Evolutionary conservation across 2,329 filamentous ascomycete genomes (phyloP).

Genomic region (Fusarium acutatum): DNA sequence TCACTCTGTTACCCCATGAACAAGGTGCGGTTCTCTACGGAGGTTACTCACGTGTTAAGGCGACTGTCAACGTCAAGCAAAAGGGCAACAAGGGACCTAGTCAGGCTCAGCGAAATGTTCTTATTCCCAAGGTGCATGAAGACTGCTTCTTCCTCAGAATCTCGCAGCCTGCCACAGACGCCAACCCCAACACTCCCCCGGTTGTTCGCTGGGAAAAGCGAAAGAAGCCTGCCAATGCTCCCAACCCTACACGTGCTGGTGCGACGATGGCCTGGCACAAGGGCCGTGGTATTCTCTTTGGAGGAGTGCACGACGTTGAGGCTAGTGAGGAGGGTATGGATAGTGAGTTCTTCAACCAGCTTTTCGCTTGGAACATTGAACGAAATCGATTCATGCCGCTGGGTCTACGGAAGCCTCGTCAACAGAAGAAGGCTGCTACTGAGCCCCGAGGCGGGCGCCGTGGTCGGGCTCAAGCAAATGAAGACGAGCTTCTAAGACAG

Average conservation of each 20-base stretch:
- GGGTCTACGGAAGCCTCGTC: constrained; percentile 75
- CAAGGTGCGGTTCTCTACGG: constrained; percentile 89
- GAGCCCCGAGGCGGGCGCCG: constrained; percentile 66
- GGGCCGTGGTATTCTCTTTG: constrained; percentile 90
- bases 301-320: constrained; percentile 93
- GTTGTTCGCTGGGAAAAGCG: constrained; percentile 89
- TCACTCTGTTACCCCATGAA: constrained; percentile 91
- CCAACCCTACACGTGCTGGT: constrained; percentile 83
- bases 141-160: constrained; percentile 95
- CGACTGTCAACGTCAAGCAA: constrained; percentile 67
- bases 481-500: constrained; percentile 88
- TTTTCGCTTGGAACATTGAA: constrained; percentile 95
- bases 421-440: constrained; percentile 65
- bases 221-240: constrained; percentile 90
- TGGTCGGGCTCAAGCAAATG: constrained; percentile 85
- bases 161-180: constrained; percentile 73
- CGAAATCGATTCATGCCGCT: constrained; percentile 94
- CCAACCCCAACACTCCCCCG: constrained; percentile 71
- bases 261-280: constrained; percentile 95
- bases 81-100: constrained; percentile 63
- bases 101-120: constrained; percentile 72
- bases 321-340: constrained; percentile 94
- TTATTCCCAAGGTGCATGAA: constrained; percentile 90
- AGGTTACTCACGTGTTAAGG: constrained; percentile 92
- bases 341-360: constrained; percentile 92